Conservation (phyloP, 1,139 yeast genomes). For the Suhomyces terraborum region DNA sequence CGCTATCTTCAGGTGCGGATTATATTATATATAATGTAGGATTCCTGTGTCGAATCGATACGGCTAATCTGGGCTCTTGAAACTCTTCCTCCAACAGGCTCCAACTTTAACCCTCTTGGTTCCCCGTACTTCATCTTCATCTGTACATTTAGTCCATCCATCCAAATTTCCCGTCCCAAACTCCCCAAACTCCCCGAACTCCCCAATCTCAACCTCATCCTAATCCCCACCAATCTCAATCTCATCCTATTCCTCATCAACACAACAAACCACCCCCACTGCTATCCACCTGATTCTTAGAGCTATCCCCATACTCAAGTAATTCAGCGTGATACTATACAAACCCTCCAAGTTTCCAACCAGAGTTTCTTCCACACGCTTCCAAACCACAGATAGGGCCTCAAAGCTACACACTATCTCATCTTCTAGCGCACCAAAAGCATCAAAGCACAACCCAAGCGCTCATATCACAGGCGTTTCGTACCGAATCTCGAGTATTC, state of each 20-base stretch:
- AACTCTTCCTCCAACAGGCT: background rate
- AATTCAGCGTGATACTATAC: background rate
- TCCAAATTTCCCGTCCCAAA: background rate
- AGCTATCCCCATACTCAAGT: background rate
- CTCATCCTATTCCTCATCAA: too few relatives aligned
- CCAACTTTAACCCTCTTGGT: background rate
- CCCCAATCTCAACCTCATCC: too few relatives aligned
- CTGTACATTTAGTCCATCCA: background rate
- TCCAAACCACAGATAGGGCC: too few relatives aligned
- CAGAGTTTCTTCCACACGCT: too few relatives aligned
- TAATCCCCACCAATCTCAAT: too few relatives aligned
- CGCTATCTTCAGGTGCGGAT: slow-evolving; percentile 9
- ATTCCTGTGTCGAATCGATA: slow-evolving; percentile 5
- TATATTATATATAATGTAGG: slow-evolving; percentile 10
- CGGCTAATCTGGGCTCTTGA: slow-evolving; percentile 9
- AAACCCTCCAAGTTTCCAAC: background rate
- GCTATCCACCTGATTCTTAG: too few relatives aligned
- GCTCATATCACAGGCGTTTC: too few relatives aligned
- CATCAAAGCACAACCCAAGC: background rate
- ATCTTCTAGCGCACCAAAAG: background rate
- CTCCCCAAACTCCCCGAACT: background rate
- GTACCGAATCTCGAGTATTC: too few relatives aligned
- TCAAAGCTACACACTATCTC: too few relatives aligned
- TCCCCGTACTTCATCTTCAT: background rate
- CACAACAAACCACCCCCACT: too few relatives aligned